Conservation (phyloP, 1,284 basidiomycete genomes). For the Tilletiaria anomala region DNA sequence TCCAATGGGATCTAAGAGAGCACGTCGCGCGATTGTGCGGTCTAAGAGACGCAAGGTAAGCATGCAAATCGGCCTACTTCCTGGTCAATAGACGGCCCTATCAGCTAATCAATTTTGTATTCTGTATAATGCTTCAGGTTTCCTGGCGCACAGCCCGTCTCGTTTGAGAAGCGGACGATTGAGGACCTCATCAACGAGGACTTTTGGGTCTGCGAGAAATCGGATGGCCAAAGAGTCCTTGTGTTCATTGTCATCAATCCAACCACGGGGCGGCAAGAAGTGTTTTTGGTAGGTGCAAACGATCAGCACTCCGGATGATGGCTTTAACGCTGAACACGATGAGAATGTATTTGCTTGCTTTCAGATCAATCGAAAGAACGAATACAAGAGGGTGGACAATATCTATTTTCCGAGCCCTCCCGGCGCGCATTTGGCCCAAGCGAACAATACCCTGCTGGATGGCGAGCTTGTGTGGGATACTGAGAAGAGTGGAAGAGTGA, state of each 20-base stretch:
- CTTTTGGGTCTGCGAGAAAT: constrained; percentile 99
- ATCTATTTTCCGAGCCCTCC: constrained; percentile 61
- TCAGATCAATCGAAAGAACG: constrained; percentile 88
- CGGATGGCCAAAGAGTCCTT: constrained; percentile 86
- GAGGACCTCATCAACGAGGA: constrained; percentile 17
- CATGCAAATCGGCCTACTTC: no score
- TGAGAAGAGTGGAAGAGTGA: constrained; percentile 43
- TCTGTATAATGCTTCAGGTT: no score
- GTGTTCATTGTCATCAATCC: constrained; percentile 57
- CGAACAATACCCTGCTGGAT: constrained; percentile 56
- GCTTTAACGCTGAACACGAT: no score
- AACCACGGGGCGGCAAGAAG: constrained; percentile 49
- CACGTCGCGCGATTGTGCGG: no score
- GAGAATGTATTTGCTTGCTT: no score
- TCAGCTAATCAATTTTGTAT: no score
- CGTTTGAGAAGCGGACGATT: constrained; percentile 20
- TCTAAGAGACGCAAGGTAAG: no score
- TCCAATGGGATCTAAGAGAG: no score
- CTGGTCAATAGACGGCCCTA: no score
- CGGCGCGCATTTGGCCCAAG: background rate
- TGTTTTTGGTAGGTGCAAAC: no score
- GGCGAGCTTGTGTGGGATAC: constrained; percentile 88
- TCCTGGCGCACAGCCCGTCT: constrained; percentile 31
- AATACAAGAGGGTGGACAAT: constrained; percentile 54
- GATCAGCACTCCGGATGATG: no score